Evolutionary conservation across 169 alveolate genomes (phyloP), one percentile per base, ranked within the genome.

Genomic region (Plasmodium reichenowi): DNA sequence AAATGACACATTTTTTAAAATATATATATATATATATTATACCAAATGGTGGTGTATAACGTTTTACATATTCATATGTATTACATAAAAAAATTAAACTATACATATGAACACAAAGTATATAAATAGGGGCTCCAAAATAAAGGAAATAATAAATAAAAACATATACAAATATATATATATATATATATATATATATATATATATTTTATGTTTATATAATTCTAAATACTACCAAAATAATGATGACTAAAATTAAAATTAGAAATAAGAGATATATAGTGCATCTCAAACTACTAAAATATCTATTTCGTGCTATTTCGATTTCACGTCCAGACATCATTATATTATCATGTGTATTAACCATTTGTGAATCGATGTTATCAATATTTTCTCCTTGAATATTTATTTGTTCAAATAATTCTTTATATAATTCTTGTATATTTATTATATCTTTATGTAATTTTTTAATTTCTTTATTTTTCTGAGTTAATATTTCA

Each of bases 391-490:
- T 68, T 15, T 83, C 91, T 22, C 91, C 91, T 83, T 83, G 91
- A 20, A 83, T 26, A 68, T 83, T 83, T 56, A 83, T 52, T 43
- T 83, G 91, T 8, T 83, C 91, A 67, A 68, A 83, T 68, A 83
- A 56, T 32, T 83, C 91, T 48, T 83, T 83, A 72, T 83, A 83
- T 68, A 83, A 29, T 15, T 68, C 91, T 43, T 83, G 91, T 32
- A 83, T 83, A 60, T 83, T 83, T 26, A 83, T 45, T 68, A 83
- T 83, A 29, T 83, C 91, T 38, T 70, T 70, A 83, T 83, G 91
- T 68, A 83, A 83, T 83, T 83, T 67, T 45, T 83, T 67, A 56
- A 83, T 83, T 83, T 83, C 91, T 63, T 67, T 83, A 83, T 83
- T 83, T 83, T 83, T 83, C 62, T 83, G 91, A 54, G 45, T 67